Conservation (phyloP, 768 basidiomycete genomes). For the Lentinula edodes region DNA sequence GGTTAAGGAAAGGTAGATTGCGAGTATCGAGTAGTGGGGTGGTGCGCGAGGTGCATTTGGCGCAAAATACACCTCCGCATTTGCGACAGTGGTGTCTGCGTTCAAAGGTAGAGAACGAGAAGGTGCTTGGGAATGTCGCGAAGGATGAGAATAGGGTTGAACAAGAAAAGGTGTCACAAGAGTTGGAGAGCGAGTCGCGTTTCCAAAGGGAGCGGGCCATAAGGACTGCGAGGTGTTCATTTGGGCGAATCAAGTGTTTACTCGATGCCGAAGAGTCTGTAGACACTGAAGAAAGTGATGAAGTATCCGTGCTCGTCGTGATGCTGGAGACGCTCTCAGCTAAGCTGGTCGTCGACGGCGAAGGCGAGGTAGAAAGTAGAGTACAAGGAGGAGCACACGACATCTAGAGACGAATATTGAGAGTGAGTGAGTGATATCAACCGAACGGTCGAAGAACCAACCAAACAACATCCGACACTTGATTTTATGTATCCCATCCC, state of each 20-base stretch:
- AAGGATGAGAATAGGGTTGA: background rate
- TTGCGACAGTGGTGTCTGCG: slow-evolving; percentile 84
- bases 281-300: background rate
- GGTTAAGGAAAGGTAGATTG: slow-evolving; percentile 61
- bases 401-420: background rate
- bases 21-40: slow-evolving; percentile 73
- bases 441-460: background rate
- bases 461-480: background rate
- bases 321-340: background rate
- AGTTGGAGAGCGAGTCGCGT: slow-evolving; percentile 7
- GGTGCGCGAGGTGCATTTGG: slow-evolving; percentile 49
- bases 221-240: slow-evolving; percentile 77
- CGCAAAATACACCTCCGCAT: slow-evolving; percentile 76
- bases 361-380: background rate
- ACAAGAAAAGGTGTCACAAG: background rate
- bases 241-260: slow-evolving; percentile 25
- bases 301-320: background rate
- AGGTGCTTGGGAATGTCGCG: background rate
- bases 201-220: slow-evolving; percentile 72
- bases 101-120: slow-evolving; percentile 59
- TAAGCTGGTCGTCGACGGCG: background rate
- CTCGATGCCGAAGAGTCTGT: background rate
- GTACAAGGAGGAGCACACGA: background rate
- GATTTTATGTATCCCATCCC: background rate
- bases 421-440: background rate